Conservation (phyloP, 768 basidiomycete species). For the Favolaschia claudopus region DNA sequence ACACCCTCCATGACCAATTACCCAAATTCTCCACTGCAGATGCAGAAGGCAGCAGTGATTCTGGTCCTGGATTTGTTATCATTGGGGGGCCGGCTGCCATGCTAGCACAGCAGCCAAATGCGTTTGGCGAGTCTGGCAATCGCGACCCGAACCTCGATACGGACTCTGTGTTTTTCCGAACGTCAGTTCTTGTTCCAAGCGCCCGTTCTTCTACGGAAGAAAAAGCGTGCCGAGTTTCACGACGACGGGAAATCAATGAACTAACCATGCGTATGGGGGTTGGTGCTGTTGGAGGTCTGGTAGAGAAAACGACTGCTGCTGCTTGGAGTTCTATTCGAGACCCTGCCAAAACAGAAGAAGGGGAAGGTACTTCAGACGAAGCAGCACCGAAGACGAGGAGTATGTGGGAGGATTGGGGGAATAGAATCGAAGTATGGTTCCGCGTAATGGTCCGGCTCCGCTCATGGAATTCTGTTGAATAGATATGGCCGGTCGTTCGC, state of each 20-base stretch:
- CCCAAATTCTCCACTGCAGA: constrained; percentile 57
- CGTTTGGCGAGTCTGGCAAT: constrained; percentile 27
- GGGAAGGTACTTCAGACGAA: background rate
- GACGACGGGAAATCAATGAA: constrained; percentile 81
- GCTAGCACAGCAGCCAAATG: constrained; percentile 21
- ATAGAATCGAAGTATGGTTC: constrained; percentile 71
- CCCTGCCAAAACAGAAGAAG: constrained; percentile 17
- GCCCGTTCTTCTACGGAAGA: constrained; percentile 64
- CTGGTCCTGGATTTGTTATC: constrained; percentile 56
- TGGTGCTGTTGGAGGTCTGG: constrained; percentile 72
- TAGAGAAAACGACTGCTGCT: constrained; percentile 51
- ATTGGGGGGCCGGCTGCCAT: constrained; percentile 51
- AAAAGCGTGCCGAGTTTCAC: constrained; percentile 59
- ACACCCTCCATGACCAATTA: constrained; percentile 68
- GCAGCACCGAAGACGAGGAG: constrained; percentile 19
- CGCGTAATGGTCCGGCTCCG: constrained; percentile 72
- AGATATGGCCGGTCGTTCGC: too few species aligned
- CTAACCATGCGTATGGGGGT: constrained; percentile 86
- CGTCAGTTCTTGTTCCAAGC: constrained; percentile 72
- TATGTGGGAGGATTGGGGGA: constrained; percentile 76
- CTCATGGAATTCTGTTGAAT: too few species aligned
- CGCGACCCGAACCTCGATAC: constrained; percentile 34
- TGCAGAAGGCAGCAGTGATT: constrained; percentile 41
- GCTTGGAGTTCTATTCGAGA: constrained; percentile 14
- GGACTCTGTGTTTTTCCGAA: constrained; percentile 63